These are phyloP conservation scores for Pichia sp. DNA, from an alignment of 1,139 yeast genomes.

Conservation along the genomic window DNA sequence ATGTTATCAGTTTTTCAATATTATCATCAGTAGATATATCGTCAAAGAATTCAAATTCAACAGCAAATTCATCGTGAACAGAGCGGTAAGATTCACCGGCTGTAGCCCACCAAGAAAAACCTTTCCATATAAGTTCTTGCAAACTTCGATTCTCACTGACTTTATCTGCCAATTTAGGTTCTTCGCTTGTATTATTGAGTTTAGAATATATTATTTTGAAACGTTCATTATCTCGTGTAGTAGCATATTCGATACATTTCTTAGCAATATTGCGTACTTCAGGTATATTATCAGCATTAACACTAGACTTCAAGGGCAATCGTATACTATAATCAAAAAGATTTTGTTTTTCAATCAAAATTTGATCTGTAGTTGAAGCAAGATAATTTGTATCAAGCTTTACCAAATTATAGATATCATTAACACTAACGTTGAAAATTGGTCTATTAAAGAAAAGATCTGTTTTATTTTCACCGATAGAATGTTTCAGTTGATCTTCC, in stretches of 20 bases:
- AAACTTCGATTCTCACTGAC: constrained; percentile 49
- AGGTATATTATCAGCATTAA: constrained; percentile 2
- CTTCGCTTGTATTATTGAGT: constrained; percentile 17
- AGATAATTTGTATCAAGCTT: constrained; percentile 34
- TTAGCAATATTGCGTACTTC: constrained; percentile 12
- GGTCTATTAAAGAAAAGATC: constrained; percentile 37
- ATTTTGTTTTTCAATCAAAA: constrained; percentile 47
- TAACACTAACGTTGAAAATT: constrained; percentile 58
- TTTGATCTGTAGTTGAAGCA: constrained; percentile 68
- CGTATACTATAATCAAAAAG: constrained; percentile 47
- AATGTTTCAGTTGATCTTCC: constrained; percentile 20
- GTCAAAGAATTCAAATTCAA: constrained; percentile 23
- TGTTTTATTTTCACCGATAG: constrained; percentile 23
- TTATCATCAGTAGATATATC: constrained; percentile 25
- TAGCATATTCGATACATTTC: constrained; percentile 26
- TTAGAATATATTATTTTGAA: constrained; percentile 30
- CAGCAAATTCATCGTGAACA: constrained; percentile 17
- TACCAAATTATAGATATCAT: constrained; percentile 38
- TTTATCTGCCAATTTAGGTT: constrained; percentile 16
- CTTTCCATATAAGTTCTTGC: constrained; percentile 62
- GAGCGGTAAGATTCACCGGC: constrained; percentile 47
- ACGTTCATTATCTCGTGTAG: constrained; percentile 32
- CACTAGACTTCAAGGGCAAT: constrained; percentile 20
- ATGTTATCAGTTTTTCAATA: constrained; percentile 27
- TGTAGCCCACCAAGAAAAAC: constrained; percentile 78